Conservation (phyloP, 1,284 basidiomycete species). For the Apiotrichum domesticum region DNA sequence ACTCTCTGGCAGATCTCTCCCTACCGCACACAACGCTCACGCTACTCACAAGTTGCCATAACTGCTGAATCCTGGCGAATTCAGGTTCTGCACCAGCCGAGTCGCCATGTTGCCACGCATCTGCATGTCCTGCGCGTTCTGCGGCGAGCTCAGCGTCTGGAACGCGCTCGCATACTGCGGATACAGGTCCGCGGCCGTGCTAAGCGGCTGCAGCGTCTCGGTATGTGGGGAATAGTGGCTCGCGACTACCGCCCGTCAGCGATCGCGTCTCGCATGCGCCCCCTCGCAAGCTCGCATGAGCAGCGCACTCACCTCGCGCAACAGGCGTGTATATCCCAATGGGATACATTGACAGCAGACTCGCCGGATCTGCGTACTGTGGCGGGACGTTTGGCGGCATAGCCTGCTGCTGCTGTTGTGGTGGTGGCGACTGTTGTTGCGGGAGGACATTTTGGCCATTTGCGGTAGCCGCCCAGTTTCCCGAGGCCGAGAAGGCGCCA, state of each 20-base stretch:
- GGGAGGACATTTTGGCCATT: neutral
- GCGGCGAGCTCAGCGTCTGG: conserved; percentile 26
- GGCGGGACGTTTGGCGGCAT: neutral
- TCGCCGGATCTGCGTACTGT: conserved; percentile 31
- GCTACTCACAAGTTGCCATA: conserved; percentile 11
- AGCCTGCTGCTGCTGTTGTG: no score
- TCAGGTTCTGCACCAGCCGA: neutral
- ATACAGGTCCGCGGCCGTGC: conserved; percentile 25
- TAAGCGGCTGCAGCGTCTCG: conserved; percentile 26
- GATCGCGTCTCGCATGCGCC: neutral
- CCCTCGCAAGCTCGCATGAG: no score
- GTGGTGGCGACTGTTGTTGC: neutral
- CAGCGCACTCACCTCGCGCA: conserved; percentile 35
- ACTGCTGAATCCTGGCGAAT: neutral
- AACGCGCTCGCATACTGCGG: conserved; percentile 33
- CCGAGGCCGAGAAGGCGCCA: neutral
- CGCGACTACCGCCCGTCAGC: conserved; percentile 30
- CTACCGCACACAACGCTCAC: neutral
- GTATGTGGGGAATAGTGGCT: conserved; percentile 44
- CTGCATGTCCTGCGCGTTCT: conserved; percentile 25
- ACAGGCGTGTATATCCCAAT: conserved; percentile 44
- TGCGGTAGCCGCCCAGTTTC: neutral
- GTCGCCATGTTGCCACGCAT: conserved; percentile 10
- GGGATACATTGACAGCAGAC: conserved; percentile 40
- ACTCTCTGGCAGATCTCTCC: no score